Base-by-base conservation (phyloP, 192 early-diverging fungal genomes). In the Ramicandelaber brevisporus region DNA sequence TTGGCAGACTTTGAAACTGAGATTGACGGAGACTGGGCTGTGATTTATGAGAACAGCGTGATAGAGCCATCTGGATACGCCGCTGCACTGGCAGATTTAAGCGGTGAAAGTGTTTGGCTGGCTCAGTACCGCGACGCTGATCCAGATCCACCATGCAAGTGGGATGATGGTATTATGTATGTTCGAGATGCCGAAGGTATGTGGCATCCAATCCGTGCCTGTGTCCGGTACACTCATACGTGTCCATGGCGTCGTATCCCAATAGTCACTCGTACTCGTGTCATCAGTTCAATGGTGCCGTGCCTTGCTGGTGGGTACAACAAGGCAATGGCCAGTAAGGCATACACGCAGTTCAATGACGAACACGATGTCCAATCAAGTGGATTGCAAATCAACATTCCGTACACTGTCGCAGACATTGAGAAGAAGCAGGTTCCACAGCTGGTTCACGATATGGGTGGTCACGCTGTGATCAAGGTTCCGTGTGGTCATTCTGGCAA, bases 61-160 rank as follows among this genome's bases (percentile, higher is more conserved):
- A 85, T 85, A 78, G 78, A 85, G 41, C 63, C 76, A 2, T 61
- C 58, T 33, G 81, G 78, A 14, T 85, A 85, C 40, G 81, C 81
- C 2, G 56, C 70, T 0, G 71, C 70, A n/a, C 46, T 82, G 44
- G 77, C 81, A 9, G 78, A 85, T 25, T 51, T 62, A 13, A 63
- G 63, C 20, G 58, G 65, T 30, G 78, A 85, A 41, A 41, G 61
- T 5, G 74, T 85, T 14, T 80, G 72, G 71, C 45, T 79, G 1
- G 81, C 58, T 2, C 73, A 79, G 50, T 80, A 51, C 43, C 62
- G 74, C 27, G 55, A 66, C 30, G 37, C 56, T 12, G 80, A 85
- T 43, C 48, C 63, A 5, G 64, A 79, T 32, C 70, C 73, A 8
- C 70, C 70, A 4, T 69, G 73, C 33, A 68, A 68, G 28, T 80